Percentiles rank a stretch among this genome's conserved stretches.
These are phyloP conservation scores for Vaccinium myrtillus DNA, from an alignment of 148 eudicot species.

Conservation along the genomic window DNA sequence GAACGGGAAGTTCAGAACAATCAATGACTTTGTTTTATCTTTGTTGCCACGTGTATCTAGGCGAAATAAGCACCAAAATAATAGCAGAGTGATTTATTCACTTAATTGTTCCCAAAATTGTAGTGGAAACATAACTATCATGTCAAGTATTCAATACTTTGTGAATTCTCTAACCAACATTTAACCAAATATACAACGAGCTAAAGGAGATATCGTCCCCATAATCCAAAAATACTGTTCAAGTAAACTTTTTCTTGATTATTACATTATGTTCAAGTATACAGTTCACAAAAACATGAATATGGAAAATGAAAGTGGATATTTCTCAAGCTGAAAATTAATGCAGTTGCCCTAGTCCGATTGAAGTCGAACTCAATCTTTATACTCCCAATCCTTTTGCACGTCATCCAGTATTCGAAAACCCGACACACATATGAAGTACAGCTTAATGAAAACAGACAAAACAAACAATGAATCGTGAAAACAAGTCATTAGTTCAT, in stretches of 20 bases:
- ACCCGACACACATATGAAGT: not conserved
- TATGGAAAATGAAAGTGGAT: not conserved
- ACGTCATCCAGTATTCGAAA: not conserved
- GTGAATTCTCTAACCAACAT: not conserved
- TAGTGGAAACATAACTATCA: not conserved
- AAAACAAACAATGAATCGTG: not conserved
- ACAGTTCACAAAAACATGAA: not conserved
- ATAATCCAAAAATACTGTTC: not conserved
- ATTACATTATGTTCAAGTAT: not conserved
- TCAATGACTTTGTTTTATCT: not conserved
- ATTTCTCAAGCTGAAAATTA: not conserved
- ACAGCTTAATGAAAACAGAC: not conserved
- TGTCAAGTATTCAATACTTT: not conserved
- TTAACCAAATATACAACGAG: slow-evolving; percentile 1
- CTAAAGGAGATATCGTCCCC: not conserved
- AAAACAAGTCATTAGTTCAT: not conserved
- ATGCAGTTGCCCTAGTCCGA: not conserved
- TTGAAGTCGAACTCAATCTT: not conserved
- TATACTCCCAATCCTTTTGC: not conserved
- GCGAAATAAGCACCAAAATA: not conserved
- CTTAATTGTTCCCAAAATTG: not conserved
- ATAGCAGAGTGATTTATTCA: not conserved
- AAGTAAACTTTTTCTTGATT: not conserved
- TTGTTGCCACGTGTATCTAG: not conserved
- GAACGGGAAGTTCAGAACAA: not conserved